Evolutionary conservation across 2,329 filamentous ascomycete genomes (phyloP).

Genomic region (Aureobasidium sp.): DNA sequence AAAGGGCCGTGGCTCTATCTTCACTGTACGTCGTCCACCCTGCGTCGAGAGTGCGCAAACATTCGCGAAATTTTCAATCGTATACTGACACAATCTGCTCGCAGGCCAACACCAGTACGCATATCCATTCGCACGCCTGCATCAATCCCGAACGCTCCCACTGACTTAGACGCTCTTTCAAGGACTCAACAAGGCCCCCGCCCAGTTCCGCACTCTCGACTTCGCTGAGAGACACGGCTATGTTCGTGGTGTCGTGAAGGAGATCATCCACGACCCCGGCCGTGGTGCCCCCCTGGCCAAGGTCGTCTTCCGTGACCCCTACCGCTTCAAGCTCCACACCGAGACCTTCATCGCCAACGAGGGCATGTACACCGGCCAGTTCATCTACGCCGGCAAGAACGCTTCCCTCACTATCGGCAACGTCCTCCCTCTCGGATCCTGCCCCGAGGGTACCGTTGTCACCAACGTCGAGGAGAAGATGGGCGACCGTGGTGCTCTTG

Average conservation of each 20-base stretch:
- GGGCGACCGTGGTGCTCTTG: conserved; percentile 92
- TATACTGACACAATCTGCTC: conserved; percentile 34
- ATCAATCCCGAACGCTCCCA: not conserved
- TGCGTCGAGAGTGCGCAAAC: not conserved
- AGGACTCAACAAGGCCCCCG: conserved; percentile 88
- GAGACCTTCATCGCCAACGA: conserved; percentile 99
- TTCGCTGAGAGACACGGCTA: conserved; percentile 77
- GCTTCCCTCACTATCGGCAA: conserved; percentile 95
- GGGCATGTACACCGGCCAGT: conserved; percentile 99
- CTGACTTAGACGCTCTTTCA: conserved; percentile 43
- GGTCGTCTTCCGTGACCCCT: conserved; percentile 95
- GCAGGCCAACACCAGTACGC: conserved; percentile 16
- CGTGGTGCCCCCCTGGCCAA: conserved; percentile 96
- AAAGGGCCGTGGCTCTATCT: conserved; percentile 69
- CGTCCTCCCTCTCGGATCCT: conserved; percentile 84
- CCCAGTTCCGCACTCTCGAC: conserved; percentile 95
- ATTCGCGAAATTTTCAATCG: conserved; percentile 1
- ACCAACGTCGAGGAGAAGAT: conserved; percentile 99
- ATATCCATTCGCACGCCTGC: not conserved
- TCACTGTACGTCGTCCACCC: conserved; percentile 39
- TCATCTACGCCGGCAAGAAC: conserved; percentile 99
- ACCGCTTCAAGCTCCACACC: conserved; percentile 94
- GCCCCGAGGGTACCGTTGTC: conserved; percentile 98
- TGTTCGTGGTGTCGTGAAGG: conserved; percentile 93
- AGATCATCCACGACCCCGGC: conserved; percentile 98